These are phyloP conservation scores for Coccomyxa subellipsoidea DNA, from an alignment of 163 green algal genomes.

Conservation along the genomic window DNA sequence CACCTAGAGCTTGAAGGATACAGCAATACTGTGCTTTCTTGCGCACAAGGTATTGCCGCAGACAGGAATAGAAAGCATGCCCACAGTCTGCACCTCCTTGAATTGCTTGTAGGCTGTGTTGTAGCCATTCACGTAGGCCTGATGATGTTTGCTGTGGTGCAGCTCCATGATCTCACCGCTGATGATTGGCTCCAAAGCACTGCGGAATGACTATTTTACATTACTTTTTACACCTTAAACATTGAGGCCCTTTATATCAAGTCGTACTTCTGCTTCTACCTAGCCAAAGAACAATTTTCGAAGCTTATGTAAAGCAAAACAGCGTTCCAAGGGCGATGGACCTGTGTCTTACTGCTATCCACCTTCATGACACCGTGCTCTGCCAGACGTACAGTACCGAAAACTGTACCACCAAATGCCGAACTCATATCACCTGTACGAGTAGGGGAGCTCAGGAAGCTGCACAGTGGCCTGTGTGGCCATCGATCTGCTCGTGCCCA, in stretches of 20 bases:
- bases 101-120: slow-evolving; percentile 87
- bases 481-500: not conserved
- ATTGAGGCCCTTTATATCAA: no score
- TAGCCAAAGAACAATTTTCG: no score
- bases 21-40: no score
- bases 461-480: not conserved
- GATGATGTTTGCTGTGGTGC: slow-evolving; percentile 95
- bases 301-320: no score
- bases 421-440: slow-evolving; percentile 54
- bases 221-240: no score
- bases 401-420: not conserved
- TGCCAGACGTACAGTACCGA: not conserved
- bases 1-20: no score
- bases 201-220: no score
- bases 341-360: no score
- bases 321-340: no score
- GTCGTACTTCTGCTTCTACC: no score
- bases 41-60: not conserved
- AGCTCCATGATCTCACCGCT: slow-evolving; percentile 95
- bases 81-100: slow-evolving; percentile 51
- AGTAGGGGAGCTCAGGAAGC: slow-evolving; percentile 92
- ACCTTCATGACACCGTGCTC: no score
- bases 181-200: slow-evolving; percentile 87
- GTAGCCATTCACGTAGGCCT: slow-evolving; percentile 85
- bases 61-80: no score